A percentile compares a stretch with the other conserved stretches of the same genome.
phyloP scores from a whole-genome alignment of 768 basidiomycete species.

The Tylopilus subfusipes region DNA sequence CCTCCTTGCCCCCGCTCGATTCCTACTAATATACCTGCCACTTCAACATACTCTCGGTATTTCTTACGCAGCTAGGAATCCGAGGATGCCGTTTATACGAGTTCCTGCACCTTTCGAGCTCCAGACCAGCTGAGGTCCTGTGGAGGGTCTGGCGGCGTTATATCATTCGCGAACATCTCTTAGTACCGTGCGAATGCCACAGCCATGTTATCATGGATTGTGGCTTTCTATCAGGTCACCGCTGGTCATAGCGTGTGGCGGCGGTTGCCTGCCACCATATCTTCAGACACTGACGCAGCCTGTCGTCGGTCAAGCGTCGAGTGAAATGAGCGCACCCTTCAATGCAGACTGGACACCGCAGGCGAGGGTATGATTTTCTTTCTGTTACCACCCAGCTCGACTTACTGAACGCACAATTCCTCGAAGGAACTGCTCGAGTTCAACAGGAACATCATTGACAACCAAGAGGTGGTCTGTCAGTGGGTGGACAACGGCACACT shows the following conservation, averaged over 20 bases:
- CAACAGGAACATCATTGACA: background rate
- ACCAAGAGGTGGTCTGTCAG: background rate
- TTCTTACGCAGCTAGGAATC: background rate
- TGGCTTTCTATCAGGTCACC: no score
- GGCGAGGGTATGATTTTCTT: slow-evolving; percentile 7
- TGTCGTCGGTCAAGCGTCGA: no score
- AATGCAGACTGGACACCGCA: background rate
- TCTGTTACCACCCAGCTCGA: background rate
- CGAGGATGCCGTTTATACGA: background rate
- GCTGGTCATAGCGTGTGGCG: no score
- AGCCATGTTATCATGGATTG: background rate
- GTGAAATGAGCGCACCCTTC: background rate
- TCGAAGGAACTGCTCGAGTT: slow-evolving; percentile 5
- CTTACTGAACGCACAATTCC: background rate
- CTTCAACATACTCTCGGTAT: background rate
- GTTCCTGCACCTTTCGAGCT: no score
- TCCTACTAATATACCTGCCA: background rate
- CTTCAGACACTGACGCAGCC: no score
- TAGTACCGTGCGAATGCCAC: background rate
- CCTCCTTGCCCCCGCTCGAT: no score
- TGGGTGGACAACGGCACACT: background rate
- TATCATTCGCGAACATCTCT: no score
- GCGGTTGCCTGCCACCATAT: background rate
- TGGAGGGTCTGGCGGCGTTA: background rate
- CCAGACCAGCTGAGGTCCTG: background rate